phyloP scores from a whole-genome alignment of 129 eudicot species.

The carrot (Daucus carota) region DNA sequence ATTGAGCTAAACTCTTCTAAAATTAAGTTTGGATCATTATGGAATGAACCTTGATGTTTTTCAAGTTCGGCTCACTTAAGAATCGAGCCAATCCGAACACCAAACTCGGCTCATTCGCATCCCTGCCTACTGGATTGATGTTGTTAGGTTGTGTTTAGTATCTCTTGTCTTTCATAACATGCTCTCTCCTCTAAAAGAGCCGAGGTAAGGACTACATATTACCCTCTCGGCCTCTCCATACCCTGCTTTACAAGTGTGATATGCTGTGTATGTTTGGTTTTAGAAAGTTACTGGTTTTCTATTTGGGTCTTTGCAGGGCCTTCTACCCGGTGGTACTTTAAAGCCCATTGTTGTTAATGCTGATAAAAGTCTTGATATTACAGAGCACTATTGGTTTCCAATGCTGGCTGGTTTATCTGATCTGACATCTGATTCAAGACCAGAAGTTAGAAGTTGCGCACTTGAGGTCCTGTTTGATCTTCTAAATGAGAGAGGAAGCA shows the following conservation, averaged over 20 bases:
- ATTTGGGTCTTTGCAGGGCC: conserved; percentile 49
- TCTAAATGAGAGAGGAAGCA: conserved; percentile 87
- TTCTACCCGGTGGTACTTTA: conserved; percentile 85
- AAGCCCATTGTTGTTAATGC: conserved; percentile 60
- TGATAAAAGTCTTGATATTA: conserved; percentile 68
- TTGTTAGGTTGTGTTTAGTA: background rate
- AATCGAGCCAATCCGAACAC: no score
- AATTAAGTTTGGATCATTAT: no score
- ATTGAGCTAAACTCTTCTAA: no score
- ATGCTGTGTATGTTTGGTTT: background rate
- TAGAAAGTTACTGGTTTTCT: background rate
- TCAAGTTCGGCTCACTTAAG: no score
- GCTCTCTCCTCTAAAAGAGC: background rate
- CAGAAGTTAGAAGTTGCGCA: conserved; percentile 93
- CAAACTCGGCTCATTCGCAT: no score
- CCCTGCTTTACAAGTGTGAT: background rate
- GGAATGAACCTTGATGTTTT: no score
- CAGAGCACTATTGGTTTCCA: conserved; percentile 99
- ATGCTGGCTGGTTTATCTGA: conserved; percentile 98
- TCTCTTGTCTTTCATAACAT: background rate
- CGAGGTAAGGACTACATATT: background rate
- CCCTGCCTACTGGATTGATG: no score
- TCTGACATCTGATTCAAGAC: conserved; percentile 84
- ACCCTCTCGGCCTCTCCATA: background rate
- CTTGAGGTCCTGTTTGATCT: conserved; percentile 95